Base-by-base conservation (phyloP, 225 moss, liverwort and hornwort genomes). In the Straminergon stramineum region DNA sequence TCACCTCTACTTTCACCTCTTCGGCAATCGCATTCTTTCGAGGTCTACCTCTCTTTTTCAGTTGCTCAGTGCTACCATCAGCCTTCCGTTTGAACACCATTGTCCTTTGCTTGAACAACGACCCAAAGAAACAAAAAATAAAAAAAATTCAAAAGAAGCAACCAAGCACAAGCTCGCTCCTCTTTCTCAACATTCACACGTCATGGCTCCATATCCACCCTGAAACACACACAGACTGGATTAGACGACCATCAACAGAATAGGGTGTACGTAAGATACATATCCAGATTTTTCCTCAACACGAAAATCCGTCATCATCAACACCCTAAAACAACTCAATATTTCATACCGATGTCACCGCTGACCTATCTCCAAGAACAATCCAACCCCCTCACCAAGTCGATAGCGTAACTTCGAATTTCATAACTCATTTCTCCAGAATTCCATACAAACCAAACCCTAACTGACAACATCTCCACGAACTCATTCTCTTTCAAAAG, bases 1-100 rank as follows among this genome's bases (percentile, higher is more conserved):
- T 81, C n/a, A 52, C 82, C 21, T 84, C 93, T 34, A 31, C 88
- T 43, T 87, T 76, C 83, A 84, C 66, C 75, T 84, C 89, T 57
- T 57, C 81, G 34, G 7, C 73, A 53, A 27, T 17, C 66, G 65
- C n/a, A 53, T 78, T 66, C 81, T 89, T 90, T 11, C 89, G 83
- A 58, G 90, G 89, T 64, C 90, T 82, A 18, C 93, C 91, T 79
- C 93, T 85, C 87, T 87, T 92, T 74, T 74, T 89, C 65, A 88
- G 79, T 71, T 91, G 86, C 32, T 83, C 93, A 67, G 61, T n/a
- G 22, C 73, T 73, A 45, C 82, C 87, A 16, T 69, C 75, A 79
- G 67, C 53, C 89, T 92, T 93, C 71, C 92, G 89, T 78, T 92
- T 93, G 43, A 48, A 85, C 82, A 82, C 86, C 93, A 93, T 93